Evolutionary conservation across 805 yeast species (phyloP).

Genomic region (Blastobotrys peoriensis): DNA sequence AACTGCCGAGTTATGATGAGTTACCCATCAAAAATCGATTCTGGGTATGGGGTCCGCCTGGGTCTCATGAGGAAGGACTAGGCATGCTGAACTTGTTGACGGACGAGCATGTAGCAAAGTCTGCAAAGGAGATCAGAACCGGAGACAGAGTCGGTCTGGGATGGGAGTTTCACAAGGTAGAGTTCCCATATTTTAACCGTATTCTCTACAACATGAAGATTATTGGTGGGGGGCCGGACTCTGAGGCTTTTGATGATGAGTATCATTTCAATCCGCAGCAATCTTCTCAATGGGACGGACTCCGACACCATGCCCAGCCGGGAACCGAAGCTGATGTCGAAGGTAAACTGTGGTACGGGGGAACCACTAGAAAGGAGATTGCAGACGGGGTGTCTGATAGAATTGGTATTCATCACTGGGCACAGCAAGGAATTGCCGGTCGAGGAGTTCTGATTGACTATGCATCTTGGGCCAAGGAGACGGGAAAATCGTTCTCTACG

Average conservation of each 20-base stretch:
- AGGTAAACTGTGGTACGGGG: conserved; percentile 21
- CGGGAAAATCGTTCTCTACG: conserved; percentile 25
- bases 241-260: conserved; percentile 26
- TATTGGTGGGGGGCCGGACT: neutral
- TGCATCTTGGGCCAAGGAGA: conserved; percentile 26
- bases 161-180: conserved; percentile 20
- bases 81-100: conserved; percentile 25
- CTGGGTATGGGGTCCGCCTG: conserved; percentile 28
- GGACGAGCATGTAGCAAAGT: conserved; percentile 20
- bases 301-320: conserved; percentile 27
- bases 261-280: conserved; percentile 28
- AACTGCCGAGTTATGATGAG: conserved; percentile 21
- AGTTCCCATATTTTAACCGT: conserved; percentile 17
- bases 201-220: conserved; percentile 5
- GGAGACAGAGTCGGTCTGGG: conserved; percentile 22
- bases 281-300: conserved; percentile 33
- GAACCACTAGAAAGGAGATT: conserved; percentile 20
- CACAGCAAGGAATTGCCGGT: conserved; percentile 30
- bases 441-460: conserved; percentile 32
- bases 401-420: conserved; percentile 23
- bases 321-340: conserved; percentile 11
- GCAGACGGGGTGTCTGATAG: conserved; percentile 13
- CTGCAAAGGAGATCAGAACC: conserved; percentile 18
- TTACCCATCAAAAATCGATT: conserved; percentile 21
- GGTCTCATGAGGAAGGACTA: conserved; percentile 25